phyloP scores from a whole-genome alignment of 805 yeast species.

The Cyberlindnera subsufficiens region DNA sequence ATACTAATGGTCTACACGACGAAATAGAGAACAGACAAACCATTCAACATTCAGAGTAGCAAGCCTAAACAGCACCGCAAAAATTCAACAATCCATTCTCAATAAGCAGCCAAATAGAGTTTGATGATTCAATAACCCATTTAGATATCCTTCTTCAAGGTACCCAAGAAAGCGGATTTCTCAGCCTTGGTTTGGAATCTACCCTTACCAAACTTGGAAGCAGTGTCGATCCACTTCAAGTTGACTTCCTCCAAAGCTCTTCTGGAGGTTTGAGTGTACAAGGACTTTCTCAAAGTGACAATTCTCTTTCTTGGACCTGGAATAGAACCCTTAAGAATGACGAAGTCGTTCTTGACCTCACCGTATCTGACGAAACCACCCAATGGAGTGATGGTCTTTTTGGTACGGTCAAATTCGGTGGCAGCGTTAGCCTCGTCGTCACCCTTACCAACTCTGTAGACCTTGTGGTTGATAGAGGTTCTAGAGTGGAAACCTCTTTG shows the following conservation, averaged over 20 bases:
- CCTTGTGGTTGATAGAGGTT: conserved; percentile 99
- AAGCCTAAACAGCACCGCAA: too few species aligned
- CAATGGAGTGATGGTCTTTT: conserved; percentile 98
- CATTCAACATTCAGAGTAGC: too few species aligned
- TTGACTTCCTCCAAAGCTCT: conserved; percentile 92
- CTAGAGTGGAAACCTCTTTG: conserved; percentile 99
- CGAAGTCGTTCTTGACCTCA: conserved; percentile 94
- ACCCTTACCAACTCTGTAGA: conserved; percentile 98
- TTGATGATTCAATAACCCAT: conserved; percentile 8
- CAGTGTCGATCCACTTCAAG: conserved; percentile 99
- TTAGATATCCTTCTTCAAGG: conserved; percentile 95
- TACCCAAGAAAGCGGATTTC: conserved; percentile 99
- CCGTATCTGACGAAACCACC: conserved; percentile 99
- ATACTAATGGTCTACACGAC: too few species aligned
- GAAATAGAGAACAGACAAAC: too few species aligned
- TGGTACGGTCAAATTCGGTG: conserved; percentile 98
- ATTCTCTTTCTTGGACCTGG: conserved; percentile 99
- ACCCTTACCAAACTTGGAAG: conserved; percentile 99
- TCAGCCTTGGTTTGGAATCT: conserved; percentile 99
- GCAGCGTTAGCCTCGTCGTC: conserved; percentile 92
- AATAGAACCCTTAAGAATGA: conserved; percentile 96
- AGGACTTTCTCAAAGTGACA: conserved; percentile 96
- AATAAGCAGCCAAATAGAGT: not conserved
- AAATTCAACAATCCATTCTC: not conserved
- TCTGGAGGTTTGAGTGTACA: conserved; percentile 97